Evolutionary conservation across 2,329 filamentous ascomycete genomes (phyloP), one percentile per base, ranked within the genome.

Genomic region (Cercospora brassicicola): DNA sequence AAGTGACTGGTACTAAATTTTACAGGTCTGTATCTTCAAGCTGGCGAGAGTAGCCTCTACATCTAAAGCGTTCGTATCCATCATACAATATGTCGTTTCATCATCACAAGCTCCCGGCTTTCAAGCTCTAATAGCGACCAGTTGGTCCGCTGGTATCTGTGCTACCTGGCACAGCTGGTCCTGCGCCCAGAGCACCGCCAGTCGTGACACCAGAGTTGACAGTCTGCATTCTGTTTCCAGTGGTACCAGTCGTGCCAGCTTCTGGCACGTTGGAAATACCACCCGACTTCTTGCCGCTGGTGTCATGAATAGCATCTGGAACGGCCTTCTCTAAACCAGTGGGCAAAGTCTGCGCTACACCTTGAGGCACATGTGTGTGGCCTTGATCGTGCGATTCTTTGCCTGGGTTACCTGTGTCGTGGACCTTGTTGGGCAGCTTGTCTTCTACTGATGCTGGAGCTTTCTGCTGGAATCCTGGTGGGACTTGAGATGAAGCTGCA

Each of bases 351-450:
- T 69, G 42, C 2, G 67, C 67, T 13, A 66, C 67, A 8, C 59
- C 30, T 51, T 69, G 57, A 20, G 67, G 67, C 5, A 69, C 63
- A 42, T 62, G 42, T n/a, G 57, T 66, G 30, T 69, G 67, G 4
- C 67, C 67, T 51, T 63, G 33, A 7, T 59, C 31, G 18, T 61
- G 59, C 30, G 59, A 56, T 13, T 66, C 55, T 26, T 63, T 59
- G 59, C 53, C 42, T 11, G 59, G 36, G 39, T 59, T 63, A 10
- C 36, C 63, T 18, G 67, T 69, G 18, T 66, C 63, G 53, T 69
- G 67, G 3, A 69, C 42, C 53, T 69, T 69, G 60, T 69, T 66
- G 4, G 67, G 67, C 4, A 69, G 64, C 18, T 64, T 59, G 20
- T 66, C 63, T 23, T 69, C 67, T 53, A 69, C 53, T 8, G 23